phyloP scores from a whole-genome alignment of 768 basidiomycete species.

The Auriscalpium vulgare region DNA sequence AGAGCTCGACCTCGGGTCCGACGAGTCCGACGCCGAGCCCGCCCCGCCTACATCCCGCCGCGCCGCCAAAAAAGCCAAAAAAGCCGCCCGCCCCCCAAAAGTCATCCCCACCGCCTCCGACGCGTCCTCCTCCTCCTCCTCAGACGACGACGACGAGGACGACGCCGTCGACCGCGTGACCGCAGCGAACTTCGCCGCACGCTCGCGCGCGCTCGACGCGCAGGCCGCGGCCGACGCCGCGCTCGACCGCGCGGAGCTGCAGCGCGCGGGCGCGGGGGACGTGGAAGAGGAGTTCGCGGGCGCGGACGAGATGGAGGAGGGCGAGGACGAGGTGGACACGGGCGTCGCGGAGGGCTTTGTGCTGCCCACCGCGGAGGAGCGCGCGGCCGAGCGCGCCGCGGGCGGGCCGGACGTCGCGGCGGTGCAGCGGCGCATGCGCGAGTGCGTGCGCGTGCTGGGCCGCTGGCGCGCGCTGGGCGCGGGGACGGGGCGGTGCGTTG shows the following conservation, averaged over 20 bases:
- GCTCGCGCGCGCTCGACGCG: slow-evolving; percentile 70
- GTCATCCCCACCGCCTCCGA: slow-evolving; percentile 46
- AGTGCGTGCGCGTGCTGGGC: slow-evolving; percentile 62
- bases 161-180: slow-evolving; percentile 51
- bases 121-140: slow-evolving; percentile 29
- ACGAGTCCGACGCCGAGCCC: slow-evolving; percentile 41
- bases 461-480: slow-evolving; percentile 65
- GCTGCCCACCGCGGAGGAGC: slow-evolving; percentile 64
- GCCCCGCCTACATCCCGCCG: slow-evolving; percentile 20
- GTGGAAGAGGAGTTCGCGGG: slow-evolving; percentile 43
- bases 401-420: slow-evolving; percentile 68
- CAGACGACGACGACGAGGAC: slow-evolving; percentile 33
- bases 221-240: slow-evolving; percentile 59
- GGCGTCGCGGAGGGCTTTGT: slow-evolving; percentile 45
- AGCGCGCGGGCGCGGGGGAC: slow-evolving; percentile 39
- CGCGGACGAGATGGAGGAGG: slow-evolving; percentile 29
- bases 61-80: slow-evolving; percentile 44
- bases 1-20: slow-evolving; percentile 60
- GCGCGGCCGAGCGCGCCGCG: slow-evolving; percentile 59
- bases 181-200: slow-evolving; percentile 74
- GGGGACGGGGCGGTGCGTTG: slow-evolving; percentile 49
- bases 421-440: slow-evolving; percentile 74
- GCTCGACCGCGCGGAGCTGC: slow-evolving; percentile 59
- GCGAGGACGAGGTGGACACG: slow-evolving; percentile 28
- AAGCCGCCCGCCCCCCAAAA: slow-evolving; percentile 37